Base-by-base conservation (phyloP, 2,329 filamentous ascomycete genomes). In the Chrysoporthe cubensis region DNA sequence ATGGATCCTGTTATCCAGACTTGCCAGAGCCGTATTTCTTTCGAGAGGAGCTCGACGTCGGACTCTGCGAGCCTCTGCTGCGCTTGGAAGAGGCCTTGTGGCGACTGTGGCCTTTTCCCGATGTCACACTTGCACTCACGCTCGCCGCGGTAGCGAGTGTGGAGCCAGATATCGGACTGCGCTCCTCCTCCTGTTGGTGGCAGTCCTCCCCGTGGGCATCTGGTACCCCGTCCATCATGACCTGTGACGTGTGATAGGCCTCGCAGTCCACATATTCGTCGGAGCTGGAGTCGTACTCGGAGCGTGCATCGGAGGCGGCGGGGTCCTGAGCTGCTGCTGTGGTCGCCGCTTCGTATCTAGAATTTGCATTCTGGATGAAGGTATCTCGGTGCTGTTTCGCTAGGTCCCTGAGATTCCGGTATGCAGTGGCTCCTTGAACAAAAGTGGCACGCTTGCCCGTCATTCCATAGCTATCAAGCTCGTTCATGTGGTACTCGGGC, bases 401-500 rank as follows among this genome's bases (percentile, higher is more conserved):
- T 70, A 78, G 71, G 59, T 82, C 78, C 68, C 79, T 73, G 0
- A 73, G 71, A 72, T 83, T 82, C 59, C 81, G 75, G 69, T 80
- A 80, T 62, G 78, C 78, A 3, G 74, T 75, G 11, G 73, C 76
- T 21, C 80, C 81, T 64, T 75, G n/a, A 21, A 72, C 60, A 66
- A 81, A 82, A 1, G 59, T 72, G 1, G 80, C 71, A 5, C 60
- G 40, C 62, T 71, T 66, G 44, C 61, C 61, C 0, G 74, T 80
- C 72, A 82, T 69, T 2, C 1, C 66, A 43, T 52, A 81, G 2
- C 21, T 61, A 0, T 68, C 66, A 2, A 81, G 4, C 66, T 77
- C 71, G 13, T 77, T 80, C 78, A 82, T 83, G 62, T 82, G 74
- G 73, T 82, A 83, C 73, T 77, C 76, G 8, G 76, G 78, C 60